Base-by-base conservation (phyloP, 108 stramenopile species). In the Cyclotella baltica region DNA sequence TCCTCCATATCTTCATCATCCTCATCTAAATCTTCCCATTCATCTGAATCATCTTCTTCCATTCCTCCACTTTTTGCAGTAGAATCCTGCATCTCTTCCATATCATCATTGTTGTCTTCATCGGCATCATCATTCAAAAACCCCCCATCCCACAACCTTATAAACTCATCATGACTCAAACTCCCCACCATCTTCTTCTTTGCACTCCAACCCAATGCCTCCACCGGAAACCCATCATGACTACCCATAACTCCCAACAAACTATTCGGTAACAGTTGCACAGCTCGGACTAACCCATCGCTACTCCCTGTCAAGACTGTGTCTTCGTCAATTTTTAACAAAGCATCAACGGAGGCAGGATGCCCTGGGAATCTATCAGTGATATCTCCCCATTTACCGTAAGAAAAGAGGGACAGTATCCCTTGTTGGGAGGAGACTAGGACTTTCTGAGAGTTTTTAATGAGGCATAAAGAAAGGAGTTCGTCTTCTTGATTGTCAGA, bases 401-500 rank as follows among this genome's bases (percentile, higher is more conserved):
- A 97, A 28, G 85, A 86, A 79, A 92, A 99, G 27, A 98, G 63
- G 25, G 85, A 76, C 0, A 98, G 83, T 36, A 91, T 90, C 6
- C 98, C 98, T 36, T 92, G 86, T 65, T 96, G 93, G 18, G 94
- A 93, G 10, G 97, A 97, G 67, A 87, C 87, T 0, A 98, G 80
- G 2, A 99, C 83, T 70, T 96, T 98, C 36, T 75, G 77, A 9
- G 95, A 94, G 66, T 91, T 56, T 76, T 98, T 97, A 40, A 99
- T 78, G 13, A 97, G 72, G 10, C 66, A 52, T 0, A 98, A 36
- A 31, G 89, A 92, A 9, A 97, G 86, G 23, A 99, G 73, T 81
- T 99, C 98, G 62, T 98, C 97, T 58, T 98, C 98, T 73, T 97
- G 97, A 70, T 96, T 90, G 63, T 97, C 97, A 0, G 97, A 97